phyloP scores from a whole-genome alignment of 2,329 filamentous ascomycete species.

The Byssochlamys sp. region DNA sequence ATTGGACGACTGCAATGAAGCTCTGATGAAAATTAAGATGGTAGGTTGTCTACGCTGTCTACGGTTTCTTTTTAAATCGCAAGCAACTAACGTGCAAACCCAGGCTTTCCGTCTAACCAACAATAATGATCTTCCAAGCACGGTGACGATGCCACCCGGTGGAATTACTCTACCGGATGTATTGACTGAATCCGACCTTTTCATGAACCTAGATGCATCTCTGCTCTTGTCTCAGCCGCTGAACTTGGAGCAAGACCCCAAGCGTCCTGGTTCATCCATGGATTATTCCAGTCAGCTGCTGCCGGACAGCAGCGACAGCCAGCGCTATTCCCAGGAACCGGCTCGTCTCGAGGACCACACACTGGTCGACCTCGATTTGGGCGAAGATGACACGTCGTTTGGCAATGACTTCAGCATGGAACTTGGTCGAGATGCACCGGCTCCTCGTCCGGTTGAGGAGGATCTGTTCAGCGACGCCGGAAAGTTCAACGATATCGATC shows the following conservation, averaged over 20 bases:
- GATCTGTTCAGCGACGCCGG: constrained; percentile 52
- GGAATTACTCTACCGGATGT: constrained; percentile 82
- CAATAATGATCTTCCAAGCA: constrained; percentile 87
- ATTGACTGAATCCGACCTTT: constrained; percentile 84
- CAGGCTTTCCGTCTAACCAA: constrained; percentile 89
- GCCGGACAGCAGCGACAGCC: constrained; percentile 48
- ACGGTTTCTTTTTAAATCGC: background rate
- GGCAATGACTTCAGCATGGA: constrained; percentile 63
- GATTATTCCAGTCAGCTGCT: constrained; percentile 71
- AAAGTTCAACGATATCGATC: constrained; percentile 49
- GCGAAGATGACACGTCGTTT: constrained; percentile 56
- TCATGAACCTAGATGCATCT: constrained; percentile 72
- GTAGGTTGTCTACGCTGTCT: constrained; percentile 40
- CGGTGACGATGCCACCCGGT: constrained; percentile 69
- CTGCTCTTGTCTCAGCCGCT: constrained; percentile 70
- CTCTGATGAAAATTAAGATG: constrained; percentile 97
- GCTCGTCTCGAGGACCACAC: constrained; percentile 56
- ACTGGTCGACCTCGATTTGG: constrained; percentile 64
- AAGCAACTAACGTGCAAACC: constrained; percentile 22
- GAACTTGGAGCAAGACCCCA: constrained; percentile 26
- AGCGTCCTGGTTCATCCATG: constrained; percentile 25
- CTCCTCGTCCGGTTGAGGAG: constrained; percentile 51
- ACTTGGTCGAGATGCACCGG: constrained; percentile 76
- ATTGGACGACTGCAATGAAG: constrained; percentile 94
- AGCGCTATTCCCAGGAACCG: constrained; percentile 42